These are phyloP conservation scores for Cryptomeria japonica DNA, from an alignment of 75 land plant species.

Conservation along the genomic window DNA sequence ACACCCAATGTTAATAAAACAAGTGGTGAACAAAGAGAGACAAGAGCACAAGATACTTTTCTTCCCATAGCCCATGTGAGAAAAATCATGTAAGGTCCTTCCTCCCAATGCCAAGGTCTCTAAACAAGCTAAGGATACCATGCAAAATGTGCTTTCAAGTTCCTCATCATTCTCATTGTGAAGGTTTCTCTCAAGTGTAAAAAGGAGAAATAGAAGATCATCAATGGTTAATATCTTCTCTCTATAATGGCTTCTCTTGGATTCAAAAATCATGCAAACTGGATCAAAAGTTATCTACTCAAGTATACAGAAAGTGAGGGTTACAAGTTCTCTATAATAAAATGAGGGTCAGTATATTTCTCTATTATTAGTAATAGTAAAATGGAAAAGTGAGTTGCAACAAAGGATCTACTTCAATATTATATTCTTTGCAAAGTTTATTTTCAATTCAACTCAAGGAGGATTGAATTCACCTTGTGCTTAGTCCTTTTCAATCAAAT, in stretches of 20 bases:
- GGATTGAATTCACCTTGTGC: too few relatives aligned
- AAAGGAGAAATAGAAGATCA: too few relatives aligned
- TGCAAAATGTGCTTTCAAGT: too few relatives aligned
- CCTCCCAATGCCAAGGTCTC: slow-evolving; percentile 49
- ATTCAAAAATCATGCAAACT: too few relatives aligned
- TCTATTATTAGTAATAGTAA: neutral
- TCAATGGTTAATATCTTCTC: too few relatives aligned
- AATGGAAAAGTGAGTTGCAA: neutral
- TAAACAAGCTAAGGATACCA: slow-evolving; percentile 30
- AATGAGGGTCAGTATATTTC: neutral
- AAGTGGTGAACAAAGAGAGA: neutral
- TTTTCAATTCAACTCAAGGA: too few relatives aligned
- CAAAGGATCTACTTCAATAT: neutral
- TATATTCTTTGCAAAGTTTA: too few relatives aligned
- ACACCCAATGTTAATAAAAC: neutral
- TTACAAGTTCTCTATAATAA: neutral
- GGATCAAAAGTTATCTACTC: too few relatives aligned
- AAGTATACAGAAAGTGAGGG: slow-evolving; percentile 26
- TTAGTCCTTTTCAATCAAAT: too few relatives aligned
- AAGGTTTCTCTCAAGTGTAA: too few relatives aligned
- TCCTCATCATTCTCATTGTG: too few relatives aligned
- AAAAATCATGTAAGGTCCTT: slow-evolving; percentile 39
- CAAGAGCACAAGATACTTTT: slow-evolving; percentile 37
- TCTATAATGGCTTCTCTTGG: too few relatives aligned
- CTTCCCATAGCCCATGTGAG: slow-evolving; percentile 47